These are phyloP conservation scores for Dendrothele bispora DNA, from an alignment of 768 basidiomycete species.

Conservation along the genomic window DNA sequence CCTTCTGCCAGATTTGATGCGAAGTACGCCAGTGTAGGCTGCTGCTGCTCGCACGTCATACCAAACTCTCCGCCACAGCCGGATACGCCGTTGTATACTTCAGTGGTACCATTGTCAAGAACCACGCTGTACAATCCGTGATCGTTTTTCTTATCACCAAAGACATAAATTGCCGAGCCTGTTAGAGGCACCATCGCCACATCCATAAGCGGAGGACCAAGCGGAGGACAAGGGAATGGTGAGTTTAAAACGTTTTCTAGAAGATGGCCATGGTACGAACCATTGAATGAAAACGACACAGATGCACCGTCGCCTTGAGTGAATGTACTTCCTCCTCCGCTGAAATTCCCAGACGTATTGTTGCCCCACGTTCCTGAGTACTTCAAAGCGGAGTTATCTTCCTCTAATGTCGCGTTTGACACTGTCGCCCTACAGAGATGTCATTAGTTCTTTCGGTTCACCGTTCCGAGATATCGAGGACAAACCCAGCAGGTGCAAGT, in stretches of 20 bases:
- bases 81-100: slow-evolving; percentile 38
- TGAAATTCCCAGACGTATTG: slow-evolving; percentile 43
- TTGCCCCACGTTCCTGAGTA: slow-evolving; percentile 42
- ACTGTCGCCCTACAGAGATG: slow-evolving; percentile 34
- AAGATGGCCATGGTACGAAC: slow-evolving; percentile 19
- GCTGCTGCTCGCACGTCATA: slow-evolving; percentile 44
- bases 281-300: slow-evolving; percentile 40
- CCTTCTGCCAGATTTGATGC: slow-evolving; percentile 40
- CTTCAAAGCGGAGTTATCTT: slow-evolving; percentile 35
- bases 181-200: no score
- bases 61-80: slow-evolving; percentile 49
- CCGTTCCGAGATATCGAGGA: background rate
- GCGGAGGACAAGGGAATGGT: background rate
- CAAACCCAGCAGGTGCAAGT: slow-evolving; percentile 43
- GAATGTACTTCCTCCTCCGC: slow-evolving; percentile 43
- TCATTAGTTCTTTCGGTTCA: no score
- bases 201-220: no score
- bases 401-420: slow-evolving; percentile 40
- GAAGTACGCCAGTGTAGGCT: slow-evolving; percentile 41
- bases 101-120: slow-evolving; percentile 34
- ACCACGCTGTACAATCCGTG: slow-evolving; percentile 43
- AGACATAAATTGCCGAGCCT: slow-evolving; percentile 46
- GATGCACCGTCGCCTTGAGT: slow-evolving; percentile 41
- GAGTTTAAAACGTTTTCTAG: background rate
- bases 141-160: slow-evolving; percentile 51